Evolutionary conservation across 306 rosid species (phyloP).

Genomic region (Psophocarpus tetragonolobus): DNA sequence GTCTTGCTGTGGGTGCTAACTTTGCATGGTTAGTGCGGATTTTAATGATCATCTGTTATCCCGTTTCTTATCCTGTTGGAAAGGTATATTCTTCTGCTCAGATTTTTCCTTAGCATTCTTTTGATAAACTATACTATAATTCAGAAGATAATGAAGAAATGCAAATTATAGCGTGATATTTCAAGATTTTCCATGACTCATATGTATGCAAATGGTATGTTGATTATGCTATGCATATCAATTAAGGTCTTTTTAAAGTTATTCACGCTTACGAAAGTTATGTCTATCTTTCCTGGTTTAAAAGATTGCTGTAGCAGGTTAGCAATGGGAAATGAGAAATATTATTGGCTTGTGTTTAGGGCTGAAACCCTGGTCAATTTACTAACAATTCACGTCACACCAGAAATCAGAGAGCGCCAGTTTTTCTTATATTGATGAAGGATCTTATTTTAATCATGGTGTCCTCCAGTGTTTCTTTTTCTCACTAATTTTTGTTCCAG

Average conservation of each 20-base stretch:
- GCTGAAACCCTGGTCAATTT: slow-evolving; percentile 4
- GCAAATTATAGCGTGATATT: slow-evolving; percentile 15
- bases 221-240: background rate
- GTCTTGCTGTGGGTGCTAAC: slow-evolving; percentile 97
- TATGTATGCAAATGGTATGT: background rate
- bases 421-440: background rate
- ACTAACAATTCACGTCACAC: background rate
- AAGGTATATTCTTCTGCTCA: slow-evolving; percentile 55
- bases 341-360: slow-evolving; percentile 18
- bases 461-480: slow-evolving; percentile 3
- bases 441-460: slow-evolving; percentile 23
- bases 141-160: background rate
- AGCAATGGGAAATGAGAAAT: background rate
- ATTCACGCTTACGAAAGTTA: background rate
- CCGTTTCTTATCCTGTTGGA: slow-evolving; percentile 88
- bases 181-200: background rate
- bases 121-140: slow-evolving; percentile 12
- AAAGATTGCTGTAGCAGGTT: background rate
- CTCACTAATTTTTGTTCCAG: slow-evolving; percentile 48
- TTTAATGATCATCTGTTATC: slow-evolving; percentile 85
- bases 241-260: slow-evolving; percentile 3
- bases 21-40: slow-evolving; percentile 75
- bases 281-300: background rate
- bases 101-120: slow-evolving; percentile 8
- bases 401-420: background rate